phyloP scores from a whole-genome alignment of 306 rosid genomes.

The Hylodesmum podocarpum region DNA sequence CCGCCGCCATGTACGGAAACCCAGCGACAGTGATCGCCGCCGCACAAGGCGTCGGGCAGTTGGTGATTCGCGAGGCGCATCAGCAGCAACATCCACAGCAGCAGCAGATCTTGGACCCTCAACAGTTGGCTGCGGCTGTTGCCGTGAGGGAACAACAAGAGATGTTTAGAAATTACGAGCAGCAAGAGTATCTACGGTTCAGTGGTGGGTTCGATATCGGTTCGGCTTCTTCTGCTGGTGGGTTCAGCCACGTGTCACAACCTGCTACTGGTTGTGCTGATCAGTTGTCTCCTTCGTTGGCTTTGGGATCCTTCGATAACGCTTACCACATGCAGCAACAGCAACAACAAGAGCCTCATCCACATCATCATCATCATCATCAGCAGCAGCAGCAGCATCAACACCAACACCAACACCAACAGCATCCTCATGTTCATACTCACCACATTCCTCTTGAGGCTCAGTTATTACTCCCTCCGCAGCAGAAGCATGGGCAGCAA shows the following conservation, averaged over 20 bases:
- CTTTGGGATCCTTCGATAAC: slow-evolving; percentile 65
- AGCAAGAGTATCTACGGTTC: slow-evolving; percentile 53
- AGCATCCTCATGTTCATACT: slow-evolving; percentile 35
- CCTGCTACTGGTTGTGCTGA: slow-evolving; percentile 13
- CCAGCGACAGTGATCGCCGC: slow-evolving; percentile 29
- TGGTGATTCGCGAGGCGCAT: slow-evolving; percentile 58
- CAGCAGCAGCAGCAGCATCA: slow-evolving; percentile 52
- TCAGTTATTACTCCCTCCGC: slow-evolving; percentile 64
- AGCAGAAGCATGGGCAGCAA: slow-evolving; percentile 45
- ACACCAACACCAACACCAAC: slow-evolving; percentile 49
- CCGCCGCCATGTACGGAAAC: slow-evolving; percentile 29
- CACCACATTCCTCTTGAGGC: slow-evolving; percentile 56
- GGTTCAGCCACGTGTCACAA: slow-evolving; percentile 51
- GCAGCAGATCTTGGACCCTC: slow-evolving; percentile 64
- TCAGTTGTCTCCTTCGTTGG: slow-evolving; percentile 63
- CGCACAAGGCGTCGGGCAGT: slow-evolving; percentile 27
- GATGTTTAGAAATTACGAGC: slow-evolving; percentile 57
- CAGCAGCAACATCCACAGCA: slow-evolving; percentile 35
- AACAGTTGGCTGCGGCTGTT: slow-evolving; percentile 63
- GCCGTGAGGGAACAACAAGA: slow-evolving; percentile 76
- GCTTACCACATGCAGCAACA: slow-evolving; percentile 58
- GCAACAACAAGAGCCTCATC: slow-evolving; percentile 37
- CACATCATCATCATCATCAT: no score
- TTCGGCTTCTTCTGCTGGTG: slow-evolving; percentile 47
- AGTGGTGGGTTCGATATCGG: slow-evolving; percentile 60